Base-by-base conservation (phyloP, 1,284 basidiomycete species). In the Microbotryomycetes sp. region DNA sequence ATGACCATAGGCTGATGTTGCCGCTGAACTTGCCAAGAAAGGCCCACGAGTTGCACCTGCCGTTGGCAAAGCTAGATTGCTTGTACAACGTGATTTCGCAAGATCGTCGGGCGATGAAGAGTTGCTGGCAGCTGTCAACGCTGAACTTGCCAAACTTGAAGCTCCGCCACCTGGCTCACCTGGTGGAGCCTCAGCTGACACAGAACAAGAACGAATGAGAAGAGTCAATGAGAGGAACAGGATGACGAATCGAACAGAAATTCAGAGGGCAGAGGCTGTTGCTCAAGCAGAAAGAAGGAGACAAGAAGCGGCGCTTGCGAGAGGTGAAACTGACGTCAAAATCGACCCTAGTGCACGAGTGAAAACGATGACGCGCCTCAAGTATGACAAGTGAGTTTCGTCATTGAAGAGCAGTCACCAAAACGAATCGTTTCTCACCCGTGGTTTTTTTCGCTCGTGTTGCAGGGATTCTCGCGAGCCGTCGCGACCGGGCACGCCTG, bases 221-320 rank as follows among this genome's bases (percentile, higher is more conserved):
- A 84, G 79, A 73, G 86, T 96, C 63, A 94, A 93, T 74, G 89
- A 92, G 76, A 83, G 89, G 56, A 94, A 97, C 74, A 82, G 89
- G 48, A 83, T 82, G 68, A 84, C 86, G 51, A 94, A 93, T 63
- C 72, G 84, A 64, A 89, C 91, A 70, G 81, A 83, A 1, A 84
- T 92, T 63, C 80, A 87, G 54, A 84, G 83, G 66, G 87, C 89
- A 0, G 91, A 93, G 76, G 73, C 84, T 47, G 79, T 80, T 36
- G 83, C 60, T 1, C 72, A 71, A 51, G 72, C 86, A 63, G 77
- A 82, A 7, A 85, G 86, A 67, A 84, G 86, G 64, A 81, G 86
- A 56, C 85, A 84, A 74, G 73, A 70, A 1, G 76, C 76, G 55
- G 74, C 84, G 54, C 80, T 79, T 16, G 77, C 77, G n/a, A 73